phyloP scores from a whole-genome alignment of 2,329 filamentous ascomycete species.

The Colletotrichum chrysophilum region DNA sequence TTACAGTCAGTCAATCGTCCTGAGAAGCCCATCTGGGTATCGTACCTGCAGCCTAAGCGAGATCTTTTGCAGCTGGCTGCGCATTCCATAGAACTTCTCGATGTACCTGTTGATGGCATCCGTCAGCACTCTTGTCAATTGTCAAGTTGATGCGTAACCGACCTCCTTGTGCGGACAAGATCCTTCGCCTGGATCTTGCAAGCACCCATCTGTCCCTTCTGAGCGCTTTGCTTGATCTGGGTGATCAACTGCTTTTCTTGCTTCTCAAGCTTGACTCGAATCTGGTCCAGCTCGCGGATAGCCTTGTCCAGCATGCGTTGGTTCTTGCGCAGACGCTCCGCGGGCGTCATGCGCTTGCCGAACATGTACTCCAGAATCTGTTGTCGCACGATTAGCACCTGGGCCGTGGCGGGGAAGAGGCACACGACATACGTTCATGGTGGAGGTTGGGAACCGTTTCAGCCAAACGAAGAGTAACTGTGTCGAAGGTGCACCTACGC shows the following conservation, averaged over 20 bases:
- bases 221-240: constrained; percentile 98
- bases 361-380: constrained; percentile 99
- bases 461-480: background rate
- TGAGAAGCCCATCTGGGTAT: background rate
- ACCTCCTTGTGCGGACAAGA: constrained; percentile 87
- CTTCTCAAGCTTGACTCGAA: constrained; percentile 94
- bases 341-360: constrained; percentile 98
- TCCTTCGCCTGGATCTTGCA: constrained; percentile 99
- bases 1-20: background rate
- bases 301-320: constrained; percentile 97
- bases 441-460: constrained; percentile 22
- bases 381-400: constrained; percentile 19
- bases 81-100: constrained; percentile 98
- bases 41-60: constrained; percentile 88
- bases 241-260: constrained; percentile 97
- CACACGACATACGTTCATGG: constrained; percentile 60
- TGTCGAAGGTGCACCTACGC: background rate
- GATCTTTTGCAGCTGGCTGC: constrained; percentile 95
- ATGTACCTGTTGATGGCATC: constrained; percentile 70
- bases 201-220: constrained; percentile 98
- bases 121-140: background rate
- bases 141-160: constrained; percentile 18
- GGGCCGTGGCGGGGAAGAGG: constrained; percentile 4
- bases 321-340: constrained; percentile 89
- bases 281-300: constrained; percentile 93